Evolutionary conservation across 257 asterid genomes (phyloP), one percentile per base, ranked within the genome.

Genomic region (Nemophila menziesii): DNA sequence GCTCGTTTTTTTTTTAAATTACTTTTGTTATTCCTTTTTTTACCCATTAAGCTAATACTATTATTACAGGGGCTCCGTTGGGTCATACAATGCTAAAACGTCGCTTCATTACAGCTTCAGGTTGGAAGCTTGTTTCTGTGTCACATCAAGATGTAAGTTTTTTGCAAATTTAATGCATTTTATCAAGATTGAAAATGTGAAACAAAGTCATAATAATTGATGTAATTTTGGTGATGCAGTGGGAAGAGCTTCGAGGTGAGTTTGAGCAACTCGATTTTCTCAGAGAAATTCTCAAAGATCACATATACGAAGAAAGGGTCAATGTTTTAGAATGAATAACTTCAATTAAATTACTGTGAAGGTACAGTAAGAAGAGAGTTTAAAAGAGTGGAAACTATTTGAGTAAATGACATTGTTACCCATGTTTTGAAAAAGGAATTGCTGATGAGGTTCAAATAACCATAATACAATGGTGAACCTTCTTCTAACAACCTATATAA

Each of bases 31-130:
- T 39, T 26, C 17, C 20, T n/a, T 38, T 44, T 34, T 16, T 44
- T 47, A 12, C 21, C 40, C n/a, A n/a, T 15, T 38, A 26, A 3
- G 34, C 50, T 34, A 33, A 26, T 61, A 20, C 22, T 60, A n/a
- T n/a, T n/a, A 27, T 65, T 64, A 48, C 78, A 84, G 98, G 80
- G 52, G 72, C 61, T 18, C 81, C 92, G 11, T 62, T 90, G 15
- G 98, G 98, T 34, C 96, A 84, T 55, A 90, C 98, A 11, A 61
- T 77, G 85, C 57, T 90, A 20, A 90, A 90, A 55, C 86, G 81
- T 12, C 95, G 92, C 10, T 74, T 58, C 55, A 60, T 89, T 40
- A 51, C 75, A 62, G 92, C 93, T 24, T 82, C 92, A 49, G 94
- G 98, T 46, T 90, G 98, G 98, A 79, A 73, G 56, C 65, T 90